These are phyloP conservation scores for Talaromyces nanjingensis DNA, from an alignment of 495 filamentous ascomycete species.

Conservation along the genomic window DNA sequence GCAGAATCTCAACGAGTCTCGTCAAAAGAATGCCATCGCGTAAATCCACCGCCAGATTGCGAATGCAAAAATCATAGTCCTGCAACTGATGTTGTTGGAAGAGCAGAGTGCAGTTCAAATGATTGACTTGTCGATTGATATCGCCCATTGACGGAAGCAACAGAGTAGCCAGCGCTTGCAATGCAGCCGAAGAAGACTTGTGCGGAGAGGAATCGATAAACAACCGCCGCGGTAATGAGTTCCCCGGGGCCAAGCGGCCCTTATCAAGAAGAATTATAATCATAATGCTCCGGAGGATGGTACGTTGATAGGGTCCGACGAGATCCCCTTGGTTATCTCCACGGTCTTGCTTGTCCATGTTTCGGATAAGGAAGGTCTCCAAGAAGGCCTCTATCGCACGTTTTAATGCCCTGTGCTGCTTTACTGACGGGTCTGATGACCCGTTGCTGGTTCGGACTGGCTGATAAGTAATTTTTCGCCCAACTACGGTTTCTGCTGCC, in stretches of 20 bases:
- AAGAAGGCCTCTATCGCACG: slow-evolving; percentile 45
- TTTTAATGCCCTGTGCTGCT: slow-evolving; percentile 24
- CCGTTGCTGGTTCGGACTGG: neutral
- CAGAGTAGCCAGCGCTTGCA: slow-evolving; percentile 44
- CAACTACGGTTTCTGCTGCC: slow-evolving; percentile 54
- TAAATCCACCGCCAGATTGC: slow-evolving; percentile 58
- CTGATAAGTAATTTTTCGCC: slow-evolving; percentile 38
- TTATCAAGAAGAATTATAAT: slow-evolving; percentile 56
- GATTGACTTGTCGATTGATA: slow-evolving; percentile 44
- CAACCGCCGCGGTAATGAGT: slow-evolving; percentile 30
- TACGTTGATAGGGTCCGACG: slow-evolving; percentile 45
- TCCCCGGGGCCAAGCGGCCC: slow-evolving; percentile 18
- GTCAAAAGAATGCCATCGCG: slow-evolving; percentile 57
- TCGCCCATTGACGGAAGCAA: slow-evolving; percentile 57
- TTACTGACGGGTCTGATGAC: neutral
- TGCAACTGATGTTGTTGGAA: slow-evolving; percentile 50
- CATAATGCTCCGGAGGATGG: slow-evolving; percentile 54
- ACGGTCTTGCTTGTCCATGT: slow-evolving; percentile 41
- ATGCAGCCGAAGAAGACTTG: slow-evolving; percentile 50
- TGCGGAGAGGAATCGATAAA: slow-evolving; percentile 41
- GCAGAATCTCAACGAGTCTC: slow-evolving; percentile 52
- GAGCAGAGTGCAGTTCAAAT: slow-evolving; percentile 49
- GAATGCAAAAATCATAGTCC: slow-evolving; percentile 52
- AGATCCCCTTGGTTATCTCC: slow-evolving; percentile 10
- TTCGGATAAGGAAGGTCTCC: slow-evolving; percentile 51